Evolutionary conservation across 768 basidiomycete genomes (phyloP).

Genomic region (Amanita inopinata): DNA sequence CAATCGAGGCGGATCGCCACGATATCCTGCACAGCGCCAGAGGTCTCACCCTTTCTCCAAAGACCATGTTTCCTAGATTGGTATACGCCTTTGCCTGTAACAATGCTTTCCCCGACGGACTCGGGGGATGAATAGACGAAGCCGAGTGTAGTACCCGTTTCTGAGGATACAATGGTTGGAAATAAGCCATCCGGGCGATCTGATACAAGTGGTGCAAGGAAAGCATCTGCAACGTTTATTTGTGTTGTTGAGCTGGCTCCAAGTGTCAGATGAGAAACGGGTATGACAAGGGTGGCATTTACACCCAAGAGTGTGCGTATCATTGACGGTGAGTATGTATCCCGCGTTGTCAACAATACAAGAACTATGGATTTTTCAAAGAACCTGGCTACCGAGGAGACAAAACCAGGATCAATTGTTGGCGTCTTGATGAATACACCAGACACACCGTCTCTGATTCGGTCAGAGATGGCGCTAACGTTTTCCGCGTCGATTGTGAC

Average conservation of each 20-base stretch:
- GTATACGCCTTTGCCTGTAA: constrained; percentile 87
- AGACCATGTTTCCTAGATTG: constrained; percentile 93
- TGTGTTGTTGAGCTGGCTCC: constrained; percentile 40
- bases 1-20: constrained; percentile 80
- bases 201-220: constrained; percentile 71
- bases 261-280: constrained; percentile 60
- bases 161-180: constrained; percentile 83
- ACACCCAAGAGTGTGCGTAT: constrained; percentile 52
- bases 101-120: constrained; percentile 79
- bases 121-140: constrained; percentile 91
- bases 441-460: constrained; percentile 60
- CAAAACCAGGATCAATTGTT: constrained; percentile 63
- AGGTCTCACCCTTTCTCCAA: constrained; percentile 96
- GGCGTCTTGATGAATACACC: constrained; percentile 75
- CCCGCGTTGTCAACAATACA: constrained; percentile 41
- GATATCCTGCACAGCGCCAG: constrained; percentile 87
- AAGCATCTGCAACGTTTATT: constrained; percentile 75
- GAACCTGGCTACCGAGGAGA: constrained; percentile 69
- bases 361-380: constrained; percentile 55
- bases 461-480: constrained; percentile 68
- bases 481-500: constrained; percentile 69
- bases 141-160: constrained; percentile 72
- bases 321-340: constrained; percentile 44
- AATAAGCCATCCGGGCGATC: constrained; percentile 90
- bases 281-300: constrained; percentile 61